phyloP scores from a whole-genome alignment of 345 rosid species.

The Corymbia maculata region DNA sequence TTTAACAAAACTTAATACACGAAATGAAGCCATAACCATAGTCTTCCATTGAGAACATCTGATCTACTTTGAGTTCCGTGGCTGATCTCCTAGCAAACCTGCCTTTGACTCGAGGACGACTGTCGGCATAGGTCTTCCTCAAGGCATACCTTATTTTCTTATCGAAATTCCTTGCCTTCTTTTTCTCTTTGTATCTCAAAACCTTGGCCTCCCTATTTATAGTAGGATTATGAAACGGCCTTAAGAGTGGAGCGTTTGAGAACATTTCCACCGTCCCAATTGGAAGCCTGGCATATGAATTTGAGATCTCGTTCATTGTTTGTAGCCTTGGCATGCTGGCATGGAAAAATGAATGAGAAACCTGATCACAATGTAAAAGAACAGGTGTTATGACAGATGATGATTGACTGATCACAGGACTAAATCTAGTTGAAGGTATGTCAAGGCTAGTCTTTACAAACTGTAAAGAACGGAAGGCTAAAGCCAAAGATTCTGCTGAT shows the following conservation, averaged over 20 bases:
- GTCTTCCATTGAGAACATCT: conserved; percentile 8
- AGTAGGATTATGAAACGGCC: conserved; percentile 7
- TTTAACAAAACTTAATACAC: not conserved
- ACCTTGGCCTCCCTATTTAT: conserved; percentile 23
- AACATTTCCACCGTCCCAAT: not conserved
- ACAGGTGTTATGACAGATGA: not conserved
- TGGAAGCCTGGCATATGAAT: conserved; percentile 1
- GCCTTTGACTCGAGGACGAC: conserved; percentile 25
- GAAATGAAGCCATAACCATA: not conserved
- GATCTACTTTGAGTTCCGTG: conserved; percentile 8
- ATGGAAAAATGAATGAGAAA: not conserved
- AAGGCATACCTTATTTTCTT: conserved; percentile 28
- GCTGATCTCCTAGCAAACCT: conserved; percentile 22
- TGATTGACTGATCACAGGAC: not conserved
- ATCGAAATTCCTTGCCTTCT: conserved; percentile 16
- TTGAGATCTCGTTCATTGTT: conserved; percentile 1
- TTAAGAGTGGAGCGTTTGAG: conserved; percentile 2
- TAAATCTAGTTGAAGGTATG: not conserved
- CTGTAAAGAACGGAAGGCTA: not conserved
- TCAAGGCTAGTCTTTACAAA: not conserved
- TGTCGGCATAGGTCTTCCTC: conserved; percentile 27
- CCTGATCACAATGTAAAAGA: conserved; percentile 1
- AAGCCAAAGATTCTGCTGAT: not conserved
- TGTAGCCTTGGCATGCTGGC: conserved; percentile 1
- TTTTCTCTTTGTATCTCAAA: conserved; percentile 11